Conservation (phyloP, 306 rosid species). For the Betula pendula region DNA sequence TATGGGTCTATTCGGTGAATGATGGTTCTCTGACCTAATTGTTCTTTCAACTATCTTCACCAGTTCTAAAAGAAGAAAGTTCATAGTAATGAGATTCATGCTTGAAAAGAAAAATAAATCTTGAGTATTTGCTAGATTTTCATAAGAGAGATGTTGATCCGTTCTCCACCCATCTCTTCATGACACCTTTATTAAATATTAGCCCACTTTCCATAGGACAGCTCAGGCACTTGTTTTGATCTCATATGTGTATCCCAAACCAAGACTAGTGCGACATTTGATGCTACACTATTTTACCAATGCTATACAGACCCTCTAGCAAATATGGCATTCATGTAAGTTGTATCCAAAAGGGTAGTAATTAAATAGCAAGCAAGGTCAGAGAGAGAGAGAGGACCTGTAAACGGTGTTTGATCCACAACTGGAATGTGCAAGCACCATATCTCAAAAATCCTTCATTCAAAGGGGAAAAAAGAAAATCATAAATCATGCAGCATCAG, state of each 20-base stretch:
- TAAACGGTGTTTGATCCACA: constrained; percentile 68
- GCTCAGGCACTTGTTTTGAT: not conserved
- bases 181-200: not conserved
- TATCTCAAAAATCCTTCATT: constrained; percentile 67
- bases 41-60: constrained; percentile 71
- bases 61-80: constrained; percentile 48
- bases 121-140: constrained; percentile 45
- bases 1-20: constrained; percentile 69
- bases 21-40: constrained; percentile 49
- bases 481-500: constrained; percentile 8
- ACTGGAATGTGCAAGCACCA: constrained; percentile 96
- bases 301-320: not conserved
- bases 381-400: constrained; percentile 39
- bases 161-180: constrained; percentile 19
- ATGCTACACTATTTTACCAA: not conserved
- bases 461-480: constrained; percentile 12
- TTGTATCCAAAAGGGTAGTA: not conserved
- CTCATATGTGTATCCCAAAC: not conserved
- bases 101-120: not conserved
- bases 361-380: not conserved
- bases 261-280: not conserved
- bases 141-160: constrained; percentile 2
- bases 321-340: not conserved
- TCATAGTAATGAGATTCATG: not conserved
- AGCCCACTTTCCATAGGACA: not conserved